A percentile compares a stretch with the other conserved stretches of the same genome.
phyloP scores from a whole-genome alignment of 2,329 filamentous ascomycete species.

The Clathrospora elynae region DNA sequence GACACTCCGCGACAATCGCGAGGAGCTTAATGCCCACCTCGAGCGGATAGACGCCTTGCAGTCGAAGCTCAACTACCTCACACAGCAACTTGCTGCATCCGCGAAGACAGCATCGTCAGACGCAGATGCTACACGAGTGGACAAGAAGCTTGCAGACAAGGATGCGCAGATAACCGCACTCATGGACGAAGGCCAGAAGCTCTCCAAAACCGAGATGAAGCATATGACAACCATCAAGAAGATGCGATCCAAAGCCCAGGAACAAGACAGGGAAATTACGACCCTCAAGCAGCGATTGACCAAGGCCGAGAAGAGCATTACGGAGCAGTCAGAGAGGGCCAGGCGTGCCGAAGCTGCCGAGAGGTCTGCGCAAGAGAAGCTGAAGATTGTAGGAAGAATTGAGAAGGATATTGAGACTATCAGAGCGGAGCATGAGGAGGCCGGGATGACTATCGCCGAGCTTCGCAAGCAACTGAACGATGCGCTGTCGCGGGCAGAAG shows the following conservation, averaged over 20 bases:
- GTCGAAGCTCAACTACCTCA: conserved; percentile 86
- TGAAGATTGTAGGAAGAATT: conserved; percentile 57
- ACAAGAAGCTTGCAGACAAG: conserved; percentile 84
- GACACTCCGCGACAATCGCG: conserved; percentile 67
- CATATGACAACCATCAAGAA: conserved; percentile 83
- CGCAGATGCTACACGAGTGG: conserved; percentile 48
- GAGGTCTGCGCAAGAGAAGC: conserved; percentile 61
- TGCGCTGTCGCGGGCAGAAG: conserved; percentile 68
- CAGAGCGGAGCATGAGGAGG: conserved; percentile 66
- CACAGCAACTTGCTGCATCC: conserved; percentile 76
- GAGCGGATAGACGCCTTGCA: conserved; percentile 92
- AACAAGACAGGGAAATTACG: conserved; percentile 58
- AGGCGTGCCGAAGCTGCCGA: conserved; percentile 65
- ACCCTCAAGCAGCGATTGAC: conserved; percentile 64
- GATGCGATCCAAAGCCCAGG: conserved; percentile 61
- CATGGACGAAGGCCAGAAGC: conserved; percentile 88
- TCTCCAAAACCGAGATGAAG: conserved; percentile 85
- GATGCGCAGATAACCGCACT: conserved; percentile 88
- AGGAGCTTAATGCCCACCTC: conserved; percentile 81
- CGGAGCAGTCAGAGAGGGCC: conserved; percentile 64
- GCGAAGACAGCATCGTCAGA: conserved; percentile 68
- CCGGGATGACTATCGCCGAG: conserved; percentile 68
- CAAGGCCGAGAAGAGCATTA: conserved; percentile 68
- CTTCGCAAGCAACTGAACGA: conserved; percentile 72
- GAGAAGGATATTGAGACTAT: conserved; percentile 65